A percentile compares a stretch with the other conserved stretches of the same genome.
phyloP scores from a whole-genome alignment of 2,329 filamentous ascomycete genomes.

The Phoma sp. region DNA sequence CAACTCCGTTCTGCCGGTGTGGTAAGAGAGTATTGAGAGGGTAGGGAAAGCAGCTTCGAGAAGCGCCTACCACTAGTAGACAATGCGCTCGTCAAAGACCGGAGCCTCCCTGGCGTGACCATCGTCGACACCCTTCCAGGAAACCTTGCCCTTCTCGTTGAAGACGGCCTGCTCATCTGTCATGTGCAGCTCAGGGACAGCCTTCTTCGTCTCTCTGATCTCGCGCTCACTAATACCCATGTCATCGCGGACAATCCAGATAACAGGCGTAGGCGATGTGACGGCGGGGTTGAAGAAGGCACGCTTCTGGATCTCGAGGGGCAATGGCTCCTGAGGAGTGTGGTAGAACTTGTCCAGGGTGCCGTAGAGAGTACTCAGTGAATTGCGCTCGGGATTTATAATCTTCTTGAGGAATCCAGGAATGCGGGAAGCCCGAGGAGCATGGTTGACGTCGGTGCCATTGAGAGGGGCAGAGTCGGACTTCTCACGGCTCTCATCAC shows the following conservation, averaged over 20 bases:
- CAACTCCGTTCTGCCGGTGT: background rate
- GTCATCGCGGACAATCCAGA: constrained; percentile 56
- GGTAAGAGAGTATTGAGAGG: background rate
- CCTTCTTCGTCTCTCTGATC: constrained; percentile 49
- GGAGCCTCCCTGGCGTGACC: constrained; percentile 52
- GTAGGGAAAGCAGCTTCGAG: background rate
- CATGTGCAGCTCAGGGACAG: constrained; percentile 46
- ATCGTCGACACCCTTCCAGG: constrained; percentile 50
- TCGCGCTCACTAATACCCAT: constrained; percentile 53
- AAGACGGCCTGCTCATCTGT: constrained; percentile 55
- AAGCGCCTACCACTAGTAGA: constrained; percentile 36
- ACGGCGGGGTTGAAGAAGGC: constrained; percentile 55
- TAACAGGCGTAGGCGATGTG: constrained; percentile 50
- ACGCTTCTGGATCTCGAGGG: constrained; percentile 46
- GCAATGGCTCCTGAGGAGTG: constrained; percentile 39
- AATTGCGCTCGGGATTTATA: constrained; percentile 45
- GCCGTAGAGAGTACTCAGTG: constrained; percentile 35
- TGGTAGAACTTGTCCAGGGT: constrained; percentile 44
- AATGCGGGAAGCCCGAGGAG: constrained; percentile 35
- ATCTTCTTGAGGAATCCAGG: constrained; percentile 41
- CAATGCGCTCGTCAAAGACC: constrained; percentile 48
- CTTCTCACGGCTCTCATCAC: constrained; percentile 26
- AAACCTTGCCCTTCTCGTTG: constrained; percentile 54
- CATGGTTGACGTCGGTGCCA: constrained; percentile 7
- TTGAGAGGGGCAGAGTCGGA: constrained; percentile 18